Evolutionary conservation across 2,329 filamentous ascomycete genomes (phyloP).

Genomic region (Apiospora marii): DNA sequence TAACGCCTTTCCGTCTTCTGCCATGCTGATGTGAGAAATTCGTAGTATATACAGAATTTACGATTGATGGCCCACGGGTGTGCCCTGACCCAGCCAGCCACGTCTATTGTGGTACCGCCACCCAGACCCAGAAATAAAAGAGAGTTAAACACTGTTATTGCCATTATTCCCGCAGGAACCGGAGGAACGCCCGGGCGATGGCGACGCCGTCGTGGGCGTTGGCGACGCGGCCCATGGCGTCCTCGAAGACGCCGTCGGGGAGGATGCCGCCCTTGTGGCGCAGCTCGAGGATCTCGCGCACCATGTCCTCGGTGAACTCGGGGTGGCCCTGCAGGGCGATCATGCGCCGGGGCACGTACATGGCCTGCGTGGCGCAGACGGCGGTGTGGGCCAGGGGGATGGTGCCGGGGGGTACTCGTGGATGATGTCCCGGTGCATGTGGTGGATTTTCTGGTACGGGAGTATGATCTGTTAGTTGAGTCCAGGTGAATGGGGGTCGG

Average conservation of each 20-base stretch:
- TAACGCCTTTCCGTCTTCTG: constrained; percentile 24
- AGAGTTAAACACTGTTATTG: neutral
- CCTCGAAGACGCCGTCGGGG: constrained; percentile 70
- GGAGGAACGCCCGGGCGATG: constrained; percentile 77
- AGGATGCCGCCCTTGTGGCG: constrained; percentile 75
- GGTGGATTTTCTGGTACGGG: constrained; percentile 61
- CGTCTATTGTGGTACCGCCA: neutral
- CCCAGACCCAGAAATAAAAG: neutral
- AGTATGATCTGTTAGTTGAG: no score
- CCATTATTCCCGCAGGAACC: constrained; percentile 71
- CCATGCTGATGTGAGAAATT: neutral
- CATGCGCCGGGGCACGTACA: constrained; percentile 72
- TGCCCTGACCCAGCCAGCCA: neutral
- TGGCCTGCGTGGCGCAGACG: constrained; percentile 78
- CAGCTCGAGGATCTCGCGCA: constrained; percentile 70
- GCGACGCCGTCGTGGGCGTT: constrained; percentile 81
- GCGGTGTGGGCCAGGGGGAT: constrained; percentile 70
- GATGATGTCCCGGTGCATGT: constrained; percentile 87
- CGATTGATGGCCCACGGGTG: neutral
- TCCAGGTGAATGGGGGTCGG: no score
- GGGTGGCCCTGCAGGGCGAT: constrained; percentile 88
- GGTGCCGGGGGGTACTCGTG: constrained; percentile 66
- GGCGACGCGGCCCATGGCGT: constrained; percentile 71
- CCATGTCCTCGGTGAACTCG: constrained; percentile 78
- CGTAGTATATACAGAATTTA: neutral